Percentiles rank a stretch among this genome's conserved stretches.
phyloP scores from a whole-genome alignment of 2,329 filamentous ascomycete genomes.

The Curvularia spicifera region DNA sequence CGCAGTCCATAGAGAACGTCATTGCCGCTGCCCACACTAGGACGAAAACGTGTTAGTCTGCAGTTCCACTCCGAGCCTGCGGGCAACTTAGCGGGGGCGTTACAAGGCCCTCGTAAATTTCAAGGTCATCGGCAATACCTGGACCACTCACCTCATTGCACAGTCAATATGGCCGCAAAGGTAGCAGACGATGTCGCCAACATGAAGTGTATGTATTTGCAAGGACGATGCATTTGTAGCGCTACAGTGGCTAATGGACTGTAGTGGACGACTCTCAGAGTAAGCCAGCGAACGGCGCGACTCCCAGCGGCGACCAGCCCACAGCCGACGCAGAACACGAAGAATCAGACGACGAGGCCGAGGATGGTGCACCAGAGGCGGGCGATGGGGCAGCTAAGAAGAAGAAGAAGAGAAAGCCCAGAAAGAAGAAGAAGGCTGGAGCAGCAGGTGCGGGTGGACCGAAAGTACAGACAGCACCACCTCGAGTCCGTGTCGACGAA shows the following conservation, averaged over 20 bases:
- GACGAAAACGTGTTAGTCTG: constrained; percentile 11
- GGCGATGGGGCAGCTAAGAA: constrained; percentile 64
- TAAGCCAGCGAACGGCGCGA: constrained; percentile 39
- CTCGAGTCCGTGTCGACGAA: constrained; percentile 73
- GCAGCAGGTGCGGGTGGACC: constrained; percentile 55
- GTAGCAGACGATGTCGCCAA: constrained; percentile 47
- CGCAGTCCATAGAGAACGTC: constrained; percentile 33
- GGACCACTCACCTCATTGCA: constrained; percentile 9
- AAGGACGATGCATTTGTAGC: not conserved
- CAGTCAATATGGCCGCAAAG: constrained; percentile 47
- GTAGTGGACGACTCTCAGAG: constrained; percentile 48
- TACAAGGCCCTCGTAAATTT: constrained; percentile 24
- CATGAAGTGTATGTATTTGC: constrained; percentile 43
- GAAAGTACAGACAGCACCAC: constrained; percentile 77
- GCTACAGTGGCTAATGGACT: constrained; percentile 12
- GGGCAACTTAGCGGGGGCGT: constrained; percentile 18
- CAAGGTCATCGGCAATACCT: constrained; percentile 14
- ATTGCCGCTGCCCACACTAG: constrained; percentile 23
- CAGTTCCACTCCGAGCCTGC: constrained; percentile 21
- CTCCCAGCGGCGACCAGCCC: constrained; percentile 47
- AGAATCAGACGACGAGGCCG: constrained; percentile 62
- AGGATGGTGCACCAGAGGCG: constrained; percentile 51
- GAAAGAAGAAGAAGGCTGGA: constrained; percentile 68
- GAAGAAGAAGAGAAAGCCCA: constrained; percentile 83
- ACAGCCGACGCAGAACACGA: constrained; percentile 58